Conservation (phyloP, 2,329 filamentous ascomycete genomes). For the Hymenoscyphus fraxineus region DNA sequence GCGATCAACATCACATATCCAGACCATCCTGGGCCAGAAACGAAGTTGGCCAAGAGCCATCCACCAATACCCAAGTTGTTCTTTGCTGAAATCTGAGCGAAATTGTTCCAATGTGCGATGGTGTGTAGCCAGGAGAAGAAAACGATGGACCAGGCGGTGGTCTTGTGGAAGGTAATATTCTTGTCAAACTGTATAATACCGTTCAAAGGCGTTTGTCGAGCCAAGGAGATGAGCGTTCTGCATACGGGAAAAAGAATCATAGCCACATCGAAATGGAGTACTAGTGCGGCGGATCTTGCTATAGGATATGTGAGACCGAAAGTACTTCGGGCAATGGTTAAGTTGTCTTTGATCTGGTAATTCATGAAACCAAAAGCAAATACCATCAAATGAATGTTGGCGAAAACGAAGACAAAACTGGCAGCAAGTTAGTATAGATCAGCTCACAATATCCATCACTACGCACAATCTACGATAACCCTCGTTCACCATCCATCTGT, state of each 20-base stretch:
- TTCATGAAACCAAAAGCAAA: slow-evolving; percentile 79
- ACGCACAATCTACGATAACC: slow-evolving; percentile 76
- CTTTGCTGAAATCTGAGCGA: slow-evolving; percentile 70
- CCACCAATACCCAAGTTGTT: slow-evolving; percentile 75
- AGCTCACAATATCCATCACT: slow-evolving; percentile 8
- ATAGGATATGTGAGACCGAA: slow-evolving; percentile 76
- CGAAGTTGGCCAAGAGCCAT: slow-evolving; percentile 72
- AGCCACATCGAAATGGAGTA: slow-evolving; percentile 77
- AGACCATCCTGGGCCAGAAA: slow-evolving; percentile 78
- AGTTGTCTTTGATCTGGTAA: slow-evolving; percentile 73
- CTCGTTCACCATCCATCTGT: slow-evolving; percentile 87
- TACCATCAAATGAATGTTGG: slow-evolving; percentile 68
- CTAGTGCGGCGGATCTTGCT: slow-evolving; percentile 70
- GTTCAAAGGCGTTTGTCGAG: slow-evolving; percentile 76
- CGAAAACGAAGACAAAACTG: slow-evolving; percentile 74
- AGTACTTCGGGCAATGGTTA: slow-evolving; percentile 59
- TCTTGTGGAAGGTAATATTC: slow-evolving; percentile 86
- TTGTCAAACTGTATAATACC: slow-evolving; percentile 86
- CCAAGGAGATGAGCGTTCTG: slow-evolving; percentile 76
- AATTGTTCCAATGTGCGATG: slow-evolving; percentile 83
- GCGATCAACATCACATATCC: slow-evolving; percentile 80
- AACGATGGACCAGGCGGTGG: slow-evolving; percentile 80
- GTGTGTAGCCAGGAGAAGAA: slow-evolving; percentile 87
- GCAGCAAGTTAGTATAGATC: slow-evolving; percentile 30
- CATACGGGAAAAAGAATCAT: slow-evolving; percentile 79